Evolutionary conservation across 495 filamentous ascomycete genomes (phyloP).

Genomic region (Hypomontagnella submonticulosa): DNA sequence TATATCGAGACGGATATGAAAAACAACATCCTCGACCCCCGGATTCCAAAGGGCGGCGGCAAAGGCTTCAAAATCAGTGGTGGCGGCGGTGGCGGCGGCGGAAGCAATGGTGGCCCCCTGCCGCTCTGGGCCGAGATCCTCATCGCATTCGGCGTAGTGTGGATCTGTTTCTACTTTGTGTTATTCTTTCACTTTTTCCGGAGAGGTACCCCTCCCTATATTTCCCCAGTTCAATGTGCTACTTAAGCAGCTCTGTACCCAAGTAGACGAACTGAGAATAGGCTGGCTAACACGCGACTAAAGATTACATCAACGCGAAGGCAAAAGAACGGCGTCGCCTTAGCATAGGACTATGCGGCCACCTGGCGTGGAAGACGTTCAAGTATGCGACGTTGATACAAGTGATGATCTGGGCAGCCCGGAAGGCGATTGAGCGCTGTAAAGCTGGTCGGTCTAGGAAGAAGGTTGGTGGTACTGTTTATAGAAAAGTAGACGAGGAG

Average conservation of each 20-base stretch:
- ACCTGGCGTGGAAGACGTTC: conserved; percentile 24
- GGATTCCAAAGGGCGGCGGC: conserved; percentile 28
- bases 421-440: conserved; percentile 13
- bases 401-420: conserved; percentile 14
- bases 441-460: conserved; percentile 3
- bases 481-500: conserved; percentile 23
- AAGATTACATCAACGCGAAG: not conserved
- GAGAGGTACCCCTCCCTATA: conserved; percentile 8
- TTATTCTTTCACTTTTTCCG: conserved; percentile 17
- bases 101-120: not conserved
- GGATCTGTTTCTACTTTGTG: conserved; percentile 14
- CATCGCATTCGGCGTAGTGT: conserved; percentile 20
- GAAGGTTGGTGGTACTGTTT: conserved; percentile 32
- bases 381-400: conserved; percentile 26
- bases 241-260: not conserved
- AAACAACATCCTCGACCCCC: conserved; percentile 13
- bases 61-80: conserved; percentile 3
- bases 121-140: conserved; percentile 25
- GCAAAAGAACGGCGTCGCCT: conserved; percentile 4
- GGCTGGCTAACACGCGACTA: not conserved
- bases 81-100: conserved; percentile 9
- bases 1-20: not conserved
- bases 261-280: not conserved
- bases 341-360: not conserved
- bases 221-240: not conserved